Evolutionary conservation across 2,329 filamentous ascomycete genomes (phyloP).

Genomic region (Diaporthe sp.): DNA sequence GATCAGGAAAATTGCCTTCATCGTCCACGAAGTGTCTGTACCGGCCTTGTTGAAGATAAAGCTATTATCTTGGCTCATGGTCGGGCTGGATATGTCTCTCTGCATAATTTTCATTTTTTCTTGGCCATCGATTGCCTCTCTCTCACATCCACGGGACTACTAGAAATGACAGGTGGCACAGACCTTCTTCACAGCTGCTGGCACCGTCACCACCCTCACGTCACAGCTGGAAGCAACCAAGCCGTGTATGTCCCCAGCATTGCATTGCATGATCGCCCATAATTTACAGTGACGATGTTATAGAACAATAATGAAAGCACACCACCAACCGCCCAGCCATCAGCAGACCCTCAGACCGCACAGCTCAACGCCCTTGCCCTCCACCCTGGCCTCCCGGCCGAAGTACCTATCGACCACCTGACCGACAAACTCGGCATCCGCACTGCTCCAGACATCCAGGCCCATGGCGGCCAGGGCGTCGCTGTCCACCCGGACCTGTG

Average conservation of each 20-base stretch:
- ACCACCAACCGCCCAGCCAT: slow-evolving; percentile 38
- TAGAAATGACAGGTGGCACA: neutral
- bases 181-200: neutral
- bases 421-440: slow-evolving; percentile 77
- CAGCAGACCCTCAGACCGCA: slow-evolving; percentile 80
- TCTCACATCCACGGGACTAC: neutral
- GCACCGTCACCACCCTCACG: neutral
- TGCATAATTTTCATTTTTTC: neutral
- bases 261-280: neutral
- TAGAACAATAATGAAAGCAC: slow-evolving; percentile 6
- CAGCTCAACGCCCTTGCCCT: slow-evolving; percentile 80
- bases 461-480: slow-evolving; percentile 80
- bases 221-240: neutral
- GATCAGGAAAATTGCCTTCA: neutral
- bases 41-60: neutral
- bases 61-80: neutral
- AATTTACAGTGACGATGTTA: slow-evolving; percentile 17
- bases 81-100: neutral
- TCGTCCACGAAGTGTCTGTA: neutral
- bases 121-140: neutral
- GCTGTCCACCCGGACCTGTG: slow-evolving; percentile 69
- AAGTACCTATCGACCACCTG: slow-evolving; percentile 77
- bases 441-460: slow-evolving; percentile 81
- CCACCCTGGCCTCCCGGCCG: slow-evolving; percentile 71
- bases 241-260: neutral